Base-by-base conservation (phyloP, 768 basidiomycete genomes). In the Suillus spraguei region DNA sequence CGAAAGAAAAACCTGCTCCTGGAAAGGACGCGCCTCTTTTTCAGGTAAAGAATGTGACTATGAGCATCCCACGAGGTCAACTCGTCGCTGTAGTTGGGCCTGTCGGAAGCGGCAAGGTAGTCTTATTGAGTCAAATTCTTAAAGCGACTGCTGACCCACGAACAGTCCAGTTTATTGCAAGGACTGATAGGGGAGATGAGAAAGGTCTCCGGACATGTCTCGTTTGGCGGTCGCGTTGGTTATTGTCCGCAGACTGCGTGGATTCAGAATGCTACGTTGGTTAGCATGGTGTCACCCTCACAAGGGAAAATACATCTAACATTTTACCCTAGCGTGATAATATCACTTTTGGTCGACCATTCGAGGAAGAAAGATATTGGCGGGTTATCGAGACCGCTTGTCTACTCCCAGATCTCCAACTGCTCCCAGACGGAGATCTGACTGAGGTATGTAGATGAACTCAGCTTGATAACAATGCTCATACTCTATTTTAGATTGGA, bases 231-330 rank as follows among this genome's bases (percentile, higher is more conserved):
- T 0, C 74, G 77, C n/a, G 80, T 91, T 13, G 87, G 83, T 9
- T 92, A 91, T 70, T 89, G 87, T 69, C 81, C 89, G 14, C 90
- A 92, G 73, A 84, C 83, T 1, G 87, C 89, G 0, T 92, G 90
- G 90, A 91, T 92, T 53, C 88, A 90, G 71, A 90, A 90, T 69
- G 83, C 85, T 0, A 80, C 85, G 5, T 67, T 88, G 70, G 87
- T 87, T 63, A 28, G 24, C 38, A 52, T 17, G 16, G 33, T 38
- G 8, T 22, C 8, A 22, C 20, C n/a, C 9, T 54, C 28, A 13
- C 32, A 32, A 74, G 13, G 61, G 5, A 24, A 20, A 38, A 33
- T 20, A 7, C 24, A 52, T 16, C 42, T 46, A 28, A 49, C 39
- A 20, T 28, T 9, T 7, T 44, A 11, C 49, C 32, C 8, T 60